Evolutionary conservation across 2,329 filamentous ascomycete species (phyloP), one percentile per base, ranked within the genome.

Genomic region (Pseudogymnoascus sp.): DNA sequence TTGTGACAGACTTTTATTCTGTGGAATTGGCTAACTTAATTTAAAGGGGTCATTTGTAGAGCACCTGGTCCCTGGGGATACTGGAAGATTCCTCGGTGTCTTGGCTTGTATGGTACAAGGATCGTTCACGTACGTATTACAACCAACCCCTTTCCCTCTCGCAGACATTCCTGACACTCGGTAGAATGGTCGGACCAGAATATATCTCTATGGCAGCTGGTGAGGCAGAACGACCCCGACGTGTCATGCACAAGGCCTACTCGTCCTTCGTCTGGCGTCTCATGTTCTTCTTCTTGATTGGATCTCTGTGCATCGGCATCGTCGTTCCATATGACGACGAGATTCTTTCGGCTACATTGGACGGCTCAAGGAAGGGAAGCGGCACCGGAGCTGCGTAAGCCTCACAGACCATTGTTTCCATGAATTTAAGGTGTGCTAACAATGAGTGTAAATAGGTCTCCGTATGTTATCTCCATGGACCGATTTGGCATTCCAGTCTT

Each of bases 61-160:
- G 31, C 35, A 88, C 88, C 68, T 77, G 87, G 65, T 84, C 86
- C 11, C 78, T 90, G 63, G 63, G 3, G 40, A 59, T 35, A 61
- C 59, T 23, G 63, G 53, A 2, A 65, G 70, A 62, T 87, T 91
- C 72, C 76, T 80, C 70, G 91, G 88, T 75, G 90, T 89, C 17
- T 88, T 93, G 70, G 80, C 92, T 68, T 86, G 85, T 63, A 91
- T 92, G 87, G 77, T 90, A 9, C 89, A 89, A 35, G 89, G 87
- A 35, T 92, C 91, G 66, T 89, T 89, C 0, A 72, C 84, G 4
- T 76, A 83, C 44, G 86, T 83, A 66, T 46, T n/a, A 1, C 21
- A 6, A 74, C 84, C 1, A 88, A 88, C 67, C 80, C 88, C 2
- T 89, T 90, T 70, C 76, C 90, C 19, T 82, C 83, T 62, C 86